Conservation (phyloP, 352 stramenopile genomes). For the Halophytophthora batemanensis region DNA sequence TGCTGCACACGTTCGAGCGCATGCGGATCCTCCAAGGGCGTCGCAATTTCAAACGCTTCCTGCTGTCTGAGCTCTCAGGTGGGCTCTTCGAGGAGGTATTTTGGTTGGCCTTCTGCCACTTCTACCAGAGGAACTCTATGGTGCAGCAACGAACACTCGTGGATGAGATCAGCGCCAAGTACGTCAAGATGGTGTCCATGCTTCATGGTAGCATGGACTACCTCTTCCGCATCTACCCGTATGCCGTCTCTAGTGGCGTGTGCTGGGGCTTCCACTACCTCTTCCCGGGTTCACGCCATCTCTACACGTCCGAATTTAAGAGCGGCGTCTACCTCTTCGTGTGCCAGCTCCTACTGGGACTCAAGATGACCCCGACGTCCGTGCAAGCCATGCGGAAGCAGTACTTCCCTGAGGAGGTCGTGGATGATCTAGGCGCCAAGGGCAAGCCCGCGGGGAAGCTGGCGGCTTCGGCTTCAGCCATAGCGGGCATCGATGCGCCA, state of each 20-base stretch:
- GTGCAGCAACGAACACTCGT: constrained; percentile 65
- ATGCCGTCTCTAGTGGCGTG: constrained; percentile 72
- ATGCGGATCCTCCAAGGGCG: constrained; percentile 73
- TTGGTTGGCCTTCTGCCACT: constrained; percentile 87
- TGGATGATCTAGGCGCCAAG: constrained; percentile 49
- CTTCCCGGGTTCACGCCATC: constrained; percentile 80
- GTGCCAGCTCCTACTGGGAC: constrained; percentile 61
- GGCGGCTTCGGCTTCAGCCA: constrained; percentile 7
- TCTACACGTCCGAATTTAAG: constrained; percentile 86
- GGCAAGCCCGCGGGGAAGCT: constrained; percentile 31
- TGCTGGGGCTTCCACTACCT: constrained; percentile 87
- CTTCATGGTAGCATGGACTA: constrained; percentile 80
- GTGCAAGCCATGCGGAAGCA: constrained; percentile 68
- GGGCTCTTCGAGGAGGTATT: constrained; percentile 87
- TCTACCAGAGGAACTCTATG: constrained; percentile 80
- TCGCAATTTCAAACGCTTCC: constrained; percentile 83
- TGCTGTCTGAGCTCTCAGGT: constrained; percentile 71
- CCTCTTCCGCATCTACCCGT: constrained; percentile 88
- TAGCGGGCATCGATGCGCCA: constrained; percentile 7
- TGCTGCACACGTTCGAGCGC: constrained; percentile 80
- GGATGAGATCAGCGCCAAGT: constrained; percentile 65
- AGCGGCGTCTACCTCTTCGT: constrained; percentile 75
- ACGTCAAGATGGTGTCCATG: constrained; percentile 75
- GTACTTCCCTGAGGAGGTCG: constrained; percentile 72
- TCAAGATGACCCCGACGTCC: constrained; percentile 61